Conservation (phyloP, 164 flowering plant species). For the Echeveria elegans region DNA sequence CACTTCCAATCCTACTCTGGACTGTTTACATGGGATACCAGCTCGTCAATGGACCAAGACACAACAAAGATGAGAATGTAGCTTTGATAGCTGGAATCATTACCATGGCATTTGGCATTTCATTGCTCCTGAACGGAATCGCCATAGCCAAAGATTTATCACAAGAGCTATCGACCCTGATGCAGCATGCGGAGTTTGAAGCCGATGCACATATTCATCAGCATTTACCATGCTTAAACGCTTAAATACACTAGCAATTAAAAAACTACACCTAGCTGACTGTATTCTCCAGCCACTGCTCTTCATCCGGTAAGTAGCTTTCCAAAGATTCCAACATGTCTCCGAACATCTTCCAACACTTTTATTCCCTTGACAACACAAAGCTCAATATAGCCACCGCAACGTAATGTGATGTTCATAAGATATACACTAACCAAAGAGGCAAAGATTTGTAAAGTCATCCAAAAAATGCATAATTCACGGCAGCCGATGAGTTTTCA, state of each 20-base stretch:
- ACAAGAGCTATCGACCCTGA: not conserved
- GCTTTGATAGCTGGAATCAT: constrained; percentile 16
- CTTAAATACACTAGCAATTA: not conserved
- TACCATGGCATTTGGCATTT: constrained; percentile 17
- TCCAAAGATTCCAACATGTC: too few species aligned
- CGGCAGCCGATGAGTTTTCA: constrained; percentile 37
- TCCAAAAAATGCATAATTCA: too few species aligned
- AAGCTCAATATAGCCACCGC: too few species aligned
- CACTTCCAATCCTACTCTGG: constrained; percentile 20
- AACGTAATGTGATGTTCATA: too few species aligned
- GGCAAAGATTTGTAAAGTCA: too few species aligned
- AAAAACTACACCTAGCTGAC: too few species aligned
- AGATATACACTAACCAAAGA: too few species aligned
- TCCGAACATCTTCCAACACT: too few species aligned
- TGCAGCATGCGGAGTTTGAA: constrained; percentile 3
- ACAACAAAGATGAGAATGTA: constrained; percentile 9
- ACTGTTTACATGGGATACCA: constrained; percentile 16
- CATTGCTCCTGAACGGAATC: constrained; percentile 20
- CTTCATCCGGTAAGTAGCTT: too few species aligned
- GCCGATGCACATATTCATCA: not conserved
- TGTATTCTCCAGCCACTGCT: too few species aligned
- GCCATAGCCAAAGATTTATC: constrained; percentile 15
- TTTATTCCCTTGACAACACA: too few species aligned
- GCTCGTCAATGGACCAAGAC: constrained; percentile 18
- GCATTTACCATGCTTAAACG: not conserved